Evolutionary conservation across 2,329 filamentous ascomycete genomes (phyloP), one percentile per base, ranked within the genome.

Genomic region (Scedosporium dehoogii): DNA sequence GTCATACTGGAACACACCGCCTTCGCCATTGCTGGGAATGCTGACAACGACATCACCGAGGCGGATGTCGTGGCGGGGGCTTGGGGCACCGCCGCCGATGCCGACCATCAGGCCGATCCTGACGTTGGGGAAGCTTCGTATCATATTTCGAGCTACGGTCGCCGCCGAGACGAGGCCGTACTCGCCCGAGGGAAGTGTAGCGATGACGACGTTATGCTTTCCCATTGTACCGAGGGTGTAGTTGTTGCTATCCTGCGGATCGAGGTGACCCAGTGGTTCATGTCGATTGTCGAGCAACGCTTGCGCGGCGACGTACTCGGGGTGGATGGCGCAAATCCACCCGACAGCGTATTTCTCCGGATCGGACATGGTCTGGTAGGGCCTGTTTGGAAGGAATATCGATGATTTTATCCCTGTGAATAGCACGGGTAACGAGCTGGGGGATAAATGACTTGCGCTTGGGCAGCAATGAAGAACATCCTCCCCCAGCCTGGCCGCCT

Each of bases 301-400:
- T 33, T 67, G 66, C 3, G 76, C 76, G 3, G 76, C 76, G 57
- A 73, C 69, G 57, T 68, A 70, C 60, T 79, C 77, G 0, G 65
- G 69, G 1, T 7, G 18, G 3, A 78, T 62, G 7, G 76, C 76
- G 62, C 74, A 79, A 5, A 80, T 77, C 75, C 75, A 79, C n/a
- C 75, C 76, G 6, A 79, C 71, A 0, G 69, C 75, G 62, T 78
- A 79, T 55, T 68, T 46, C 29, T 65, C 63, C 2, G 65, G 59
- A 64, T 46, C 42, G 12, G 42, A 18, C 42, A 46, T 46, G 12
- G 42, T 46, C 7, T 2, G 18, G 14, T 9, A 29, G 27, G 42
- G 14, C 25, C 25, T 27, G 25, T 27, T 27, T 3, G 6, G 6
- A 44, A 3, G 16, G 14, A 2, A 56, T 7, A 44, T 44, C 6